Conservation (phyloP, 129 eudicot genomes). For the sunflower (Helianthus annuus) region HanXRQr2.0-SUNRISE NC_035445.2:147265349-147265848, state of each 20-base stretch:
- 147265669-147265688: neutral
- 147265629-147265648: constrained; percentile 11
- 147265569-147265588: constrained; percentile 25
- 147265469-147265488: constrained; percentile 19
- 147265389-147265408: constrained; percentile 3
- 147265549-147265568: constrained; percentile 23
- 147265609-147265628: constrained; percentile 19
- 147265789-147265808: neutral
- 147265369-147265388: neutral
- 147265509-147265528: neutral
- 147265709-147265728: constrained; percentile 5
- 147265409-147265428: neutral
- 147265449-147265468: neutral
- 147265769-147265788: constrained; percentile 8
- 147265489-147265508: constrained; percentile 10
- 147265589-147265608: neutral
- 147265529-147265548: constrained; percentile 8
- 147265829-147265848: neutral
- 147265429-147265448: neutral
- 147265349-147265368: neutral
- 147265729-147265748: constrained; percentile 14
- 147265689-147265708: constrained; percentile 7
- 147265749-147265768: neutral
- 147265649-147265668: constrained; percentile 2
- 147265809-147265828: neutral